Evolutionary conservation across 139 green algal genomes (phyloP), one percentile per base, ranked within the genome.

Genomic region (Zygnema cylindricum): DNA sequence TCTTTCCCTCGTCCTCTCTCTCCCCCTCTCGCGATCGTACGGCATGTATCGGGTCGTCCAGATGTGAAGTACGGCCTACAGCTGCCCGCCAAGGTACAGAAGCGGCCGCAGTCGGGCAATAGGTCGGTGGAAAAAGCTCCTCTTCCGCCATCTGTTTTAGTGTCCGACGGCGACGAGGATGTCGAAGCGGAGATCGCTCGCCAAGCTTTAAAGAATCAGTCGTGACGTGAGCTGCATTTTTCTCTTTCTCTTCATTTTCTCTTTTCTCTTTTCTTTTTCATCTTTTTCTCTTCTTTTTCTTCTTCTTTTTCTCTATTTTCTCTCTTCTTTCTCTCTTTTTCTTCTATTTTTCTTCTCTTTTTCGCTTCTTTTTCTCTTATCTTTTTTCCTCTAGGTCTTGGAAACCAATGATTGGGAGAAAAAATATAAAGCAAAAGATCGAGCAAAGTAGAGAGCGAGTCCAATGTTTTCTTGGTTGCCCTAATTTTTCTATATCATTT

Each of bases 101-200:
- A 85, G 11, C 7, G 71, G 71, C 38, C 3, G 71, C 7, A 79
- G 41, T 16, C 3, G 11, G 71, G 7, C 16, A 49, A 16, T 57
- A 43, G 11, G 71, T 7, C 38, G 82, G 21, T 25, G 82, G 82
- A 41, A 7, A 79, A 79, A 16, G n/a, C n/a, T n/a, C 71, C 71
- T 40, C 36, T n/a, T 55, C 36, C 69, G 2, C 78, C 40, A 30
- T 85, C 78, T 22, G 23, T 85, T 23, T 85, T 85, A 39, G 38
- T 73, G 23, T 76, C 88, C 38, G 39, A 89, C 22, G 86, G 82
- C 39, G 39, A 76, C 21, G 86, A 91, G 1, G 71, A 49, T 1
- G 40, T 91, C 1, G 86, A 91, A 38, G 39, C 81, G 0, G 81
- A 91, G 0, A 91, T 91, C n/a, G 81, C 55, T 25, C 82, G 86